Conservation (phyloP, 2,329 filamentous ascomycete species). For the Arthrobotrys megalospora region DNA sequence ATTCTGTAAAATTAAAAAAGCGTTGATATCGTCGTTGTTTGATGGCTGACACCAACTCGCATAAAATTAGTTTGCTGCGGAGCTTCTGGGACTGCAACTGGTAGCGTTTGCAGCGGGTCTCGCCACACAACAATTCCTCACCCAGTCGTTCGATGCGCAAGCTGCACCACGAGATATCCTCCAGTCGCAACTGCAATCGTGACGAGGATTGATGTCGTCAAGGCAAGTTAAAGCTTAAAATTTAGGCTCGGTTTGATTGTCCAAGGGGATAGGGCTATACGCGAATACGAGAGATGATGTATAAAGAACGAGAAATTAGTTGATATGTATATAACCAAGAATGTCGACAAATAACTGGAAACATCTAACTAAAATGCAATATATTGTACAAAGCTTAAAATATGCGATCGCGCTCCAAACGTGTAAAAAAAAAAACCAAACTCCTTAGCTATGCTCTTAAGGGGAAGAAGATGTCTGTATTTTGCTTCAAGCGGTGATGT, state of each 20-base stretch:
- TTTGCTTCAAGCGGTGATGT: background rate
- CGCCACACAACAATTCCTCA: slow-evolving; percentile 25
- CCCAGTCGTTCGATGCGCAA: slow-evolving; percentile 31
- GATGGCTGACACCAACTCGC: background rate
- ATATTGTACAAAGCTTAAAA: too few relatives aligned
- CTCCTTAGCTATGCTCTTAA: background rate
- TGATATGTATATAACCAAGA: too few relatives aligned
- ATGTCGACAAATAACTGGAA: too few relatives aligned
- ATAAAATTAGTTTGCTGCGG: slow-evolving; percentile 21
- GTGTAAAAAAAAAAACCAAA: slow-evolving; percentile 7
- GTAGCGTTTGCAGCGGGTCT: slow-evolving; percentile 42
- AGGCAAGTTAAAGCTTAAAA: too few relatives aligned
- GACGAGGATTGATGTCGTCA: slow-evolving; percentile 37
- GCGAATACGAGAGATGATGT: background rate
- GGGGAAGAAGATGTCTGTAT: background rate
- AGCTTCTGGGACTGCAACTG: slow-evolving; percentile 34
- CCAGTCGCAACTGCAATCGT: slow-evolving; percentile 30
- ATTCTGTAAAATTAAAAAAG: background rate
- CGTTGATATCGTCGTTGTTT: background rate
- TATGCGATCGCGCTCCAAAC: background rate
- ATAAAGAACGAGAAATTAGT: background rate
- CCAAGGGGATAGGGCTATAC: too few relatives aligned
- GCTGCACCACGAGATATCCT: slow-evolving; percentile 21
- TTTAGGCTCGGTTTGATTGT: too few relatives aligned
- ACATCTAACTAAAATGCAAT: too few relatives aligned